Evolutionary conservation across 31 red algal species (phyloP).

Genomic region (Bonnemaisonia californica): DNA sequence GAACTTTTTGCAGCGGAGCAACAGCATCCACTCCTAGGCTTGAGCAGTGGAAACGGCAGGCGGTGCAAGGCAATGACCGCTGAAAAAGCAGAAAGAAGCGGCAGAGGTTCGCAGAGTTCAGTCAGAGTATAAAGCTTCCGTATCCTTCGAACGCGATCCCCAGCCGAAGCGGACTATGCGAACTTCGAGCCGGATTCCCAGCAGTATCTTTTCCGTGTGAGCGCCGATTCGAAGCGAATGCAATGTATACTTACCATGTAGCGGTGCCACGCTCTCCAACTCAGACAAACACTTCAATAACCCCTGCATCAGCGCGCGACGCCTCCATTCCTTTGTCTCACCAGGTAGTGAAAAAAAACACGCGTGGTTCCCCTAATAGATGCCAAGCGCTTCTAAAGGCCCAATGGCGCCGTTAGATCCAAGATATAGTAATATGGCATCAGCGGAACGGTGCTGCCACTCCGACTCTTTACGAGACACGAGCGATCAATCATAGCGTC

Average conservation of each 20-base stretch:
- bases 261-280: not conserved
- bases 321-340: not conserved
- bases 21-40: too few species aligned
- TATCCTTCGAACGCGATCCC: not conserved
- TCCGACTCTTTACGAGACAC: conserved; percentile 21
- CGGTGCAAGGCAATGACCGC: too few species aligned
- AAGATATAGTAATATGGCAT: not conserved
- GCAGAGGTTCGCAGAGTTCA: not conserved
- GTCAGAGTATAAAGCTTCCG: not conserved
- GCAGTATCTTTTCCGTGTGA: not conserved
- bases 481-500: conserved; percentile 9
- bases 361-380: not conserved
- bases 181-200: not conserved
- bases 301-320: not conserved
- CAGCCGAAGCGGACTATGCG: not conserved
- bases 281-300: not conserved
- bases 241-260: not conserved
- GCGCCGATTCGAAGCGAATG: not conserved
- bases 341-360: not conserved
- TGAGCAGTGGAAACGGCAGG: too few species aligned
- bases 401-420: not conserved
- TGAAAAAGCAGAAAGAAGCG: not conserved
- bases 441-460: conserved; percentile 17
- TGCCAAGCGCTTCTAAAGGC: not conserved
- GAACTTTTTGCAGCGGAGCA: too few species aligned